A percentile compares a stretch with the other conserved stretches of the same genome.
Evolutionary conservation across 1,284 basidiomycete species (phyloP).

Genomic region (Gomphus bonarii): DNA sequence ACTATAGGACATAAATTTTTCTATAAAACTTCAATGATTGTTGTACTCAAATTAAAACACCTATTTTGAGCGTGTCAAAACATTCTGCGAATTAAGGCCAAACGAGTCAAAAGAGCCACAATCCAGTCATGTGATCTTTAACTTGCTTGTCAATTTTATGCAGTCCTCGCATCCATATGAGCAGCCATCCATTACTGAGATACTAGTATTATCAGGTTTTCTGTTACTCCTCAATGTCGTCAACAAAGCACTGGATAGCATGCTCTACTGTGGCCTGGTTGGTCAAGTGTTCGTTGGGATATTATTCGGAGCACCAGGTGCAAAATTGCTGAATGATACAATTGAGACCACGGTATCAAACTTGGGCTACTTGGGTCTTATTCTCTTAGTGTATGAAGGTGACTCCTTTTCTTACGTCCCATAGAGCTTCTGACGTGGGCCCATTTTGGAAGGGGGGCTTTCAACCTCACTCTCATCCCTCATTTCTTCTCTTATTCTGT

Average conservation of each 20-base stretch:
- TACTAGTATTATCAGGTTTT: not conserved
- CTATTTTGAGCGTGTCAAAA: too few species aligned
- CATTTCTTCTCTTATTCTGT: slow-evolving; percentile 30
- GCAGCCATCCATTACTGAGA: not conserved
- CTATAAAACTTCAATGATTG: too few species aligned
- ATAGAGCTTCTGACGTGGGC: not conserved
- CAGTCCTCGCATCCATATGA: slow-evolving; percentile 3
- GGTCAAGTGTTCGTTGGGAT: slow-evolving; percentile 6
- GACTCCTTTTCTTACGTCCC: slow-evolving; percentile 5
- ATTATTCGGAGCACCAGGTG: slow-evolving; percentile 8
- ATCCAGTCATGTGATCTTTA: not conserved
- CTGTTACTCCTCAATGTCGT: slow-evolving; percentile 1
- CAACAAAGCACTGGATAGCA: not conserved
- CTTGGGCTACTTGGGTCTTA: slow-evolving; percentile 9
- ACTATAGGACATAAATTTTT: too few species aligned
- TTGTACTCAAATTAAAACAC: too few species aligned
- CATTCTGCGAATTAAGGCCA: too few species aligned
- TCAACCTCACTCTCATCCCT: slow-evolving; percentile 29
- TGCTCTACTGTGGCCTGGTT: slow-evolving; percentile 5
- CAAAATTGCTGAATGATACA: not conserved
- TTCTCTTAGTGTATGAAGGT: slow-evolving; percentile 45
- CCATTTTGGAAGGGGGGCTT: slow-evolving; percentile 30
- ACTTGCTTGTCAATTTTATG: not conserved
- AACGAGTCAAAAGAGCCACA: too few species aligned
- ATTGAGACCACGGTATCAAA: not conserved